These are phyloP conservation scores for Rutstroemia sydowiana DNA, from an alignment of 2,329 filamentous ascomycete genomes.

Conservation along the genomic window DNA sequence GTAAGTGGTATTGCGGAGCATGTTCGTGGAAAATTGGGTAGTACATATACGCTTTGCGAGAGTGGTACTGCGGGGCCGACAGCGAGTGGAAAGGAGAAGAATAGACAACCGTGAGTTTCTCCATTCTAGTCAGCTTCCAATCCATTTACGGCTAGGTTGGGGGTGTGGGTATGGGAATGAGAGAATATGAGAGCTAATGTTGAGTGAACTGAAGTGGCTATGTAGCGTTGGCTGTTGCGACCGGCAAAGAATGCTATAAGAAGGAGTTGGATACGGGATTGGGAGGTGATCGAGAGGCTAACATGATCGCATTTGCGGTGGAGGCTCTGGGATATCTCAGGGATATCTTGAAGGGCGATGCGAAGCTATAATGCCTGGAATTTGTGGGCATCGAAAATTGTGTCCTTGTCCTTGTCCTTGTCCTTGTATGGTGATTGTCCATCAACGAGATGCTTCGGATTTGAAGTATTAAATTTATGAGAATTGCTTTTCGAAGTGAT, in stretches of 20 bases:
- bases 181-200: not conserved
- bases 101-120: constrained; percentile 43
- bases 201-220: constrained; percentile 40
- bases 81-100: constrained; percentile 43
- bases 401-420: too few relatives aligned
- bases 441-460: too few relatives aligned
- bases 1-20: constrained; percentile 49
- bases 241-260: constrained; percentile 42
- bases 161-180: too few relatives aligned
- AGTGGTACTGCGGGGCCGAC: constrained; percentile 58
- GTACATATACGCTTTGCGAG: constrained; percentile 51
- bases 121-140: not conserved
- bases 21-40: constrained; percentile 45
- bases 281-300: constrained; percentile 45
- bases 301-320: constrained; percentile 56
- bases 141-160: too few relatives aligned
- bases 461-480: too few relatives aligned
- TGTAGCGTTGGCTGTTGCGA: constrained; percentile 54
- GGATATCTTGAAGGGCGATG: constrained; percentile 42
- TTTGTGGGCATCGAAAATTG: too few relatives aligned
- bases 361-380: too few relatives aligned
- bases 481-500: too few relatives aligned
- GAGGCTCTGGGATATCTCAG: constrained; percentile 48
- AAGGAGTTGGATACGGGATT: constrained; percentile 50
- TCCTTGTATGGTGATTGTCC: too few relatives aligned